Evolutionary conservation across 305 asterid genomes (phyloP), one percentile per base, ranked within the genome.

Genomic region (Caryopteris hybrid): DNA sequence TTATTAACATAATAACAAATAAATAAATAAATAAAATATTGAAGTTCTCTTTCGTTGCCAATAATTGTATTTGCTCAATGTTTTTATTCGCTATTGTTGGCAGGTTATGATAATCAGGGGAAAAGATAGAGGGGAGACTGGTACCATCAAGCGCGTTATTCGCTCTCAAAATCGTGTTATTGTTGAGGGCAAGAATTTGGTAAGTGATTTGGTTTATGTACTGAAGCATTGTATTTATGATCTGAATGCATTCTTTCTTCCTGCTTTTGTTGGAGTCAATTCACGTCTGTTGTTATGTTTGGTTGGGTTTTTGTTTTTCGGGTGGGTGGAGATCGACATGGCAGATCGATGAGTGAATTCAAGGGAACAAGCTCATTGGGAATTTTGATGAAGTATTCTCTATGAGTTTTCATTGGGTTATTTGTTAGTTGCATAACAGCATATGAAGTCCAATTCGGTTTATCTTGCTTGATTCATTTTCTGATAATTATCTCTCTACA

Each of bases 111-210:
- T 90, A 74, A 88, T 84, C 65, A 82, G 99, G 73, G 97, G 97
- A 21, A 93, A 93, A 74, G 97, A 90, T 71, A 93, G 77, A 82
- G 99, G 99, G 34, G 97, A 84, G 83, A 83, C 89, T 47, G 97
- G 99, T 46, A 25, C 58, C 5, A 68, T 93, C 56, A 93, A 93
- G 84, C 89, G 92, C 58, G 95, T 90, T 4, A 61, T 93, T 74
- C 97, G 90, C 55, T 74, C 97, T 61, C 97, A 88, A 74, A 93
- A 93, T 67, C 96, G 97, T 68, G 96, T 90, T 43, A 82, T 93
- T 60, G 95, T 93, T 9, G 96, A 87, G 85, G 97, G 97, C 33
- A 93, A 93, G 77, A 90, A 93, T 81, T 79, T 93, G 90, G 99
- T 90, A 57, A 76, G 90, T 55, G 51, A 0, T 57, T 70, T 31